Conservation (phyloP, 1,139 yeast genomes). For the Geotrichum citri-aurantii region DNA sequence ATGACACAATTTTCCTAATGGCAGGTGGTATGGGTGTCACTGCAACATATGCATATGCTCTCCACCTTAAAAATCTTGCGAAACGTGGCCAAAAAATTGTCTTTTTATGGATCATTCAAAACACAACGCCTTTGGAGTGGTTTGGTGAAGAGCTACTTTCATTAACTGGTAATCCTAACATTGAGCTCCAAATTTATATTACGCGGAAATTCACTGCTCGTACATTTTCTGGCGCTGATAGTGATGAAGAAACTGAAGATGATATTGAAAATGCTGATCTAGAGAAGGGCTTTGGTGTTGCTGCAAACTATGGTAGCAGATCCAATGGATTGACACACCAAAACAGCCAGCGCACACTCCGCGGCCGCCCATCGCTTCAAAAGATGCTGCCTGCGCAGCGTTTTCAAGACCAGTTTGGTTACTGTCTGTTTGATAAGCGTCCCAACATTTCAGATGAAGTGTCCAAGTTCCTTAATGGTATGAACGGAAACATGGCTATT, state of each 20-base stretch:
- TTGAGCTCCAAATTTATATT: conserved; percentile 21
- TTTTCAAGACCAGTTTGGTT: conserved; percentile 7
- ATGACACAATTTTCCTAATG: conserved; percentile 46
- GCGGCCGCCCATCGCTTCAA: neutral
- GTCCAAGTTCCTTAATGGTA: conserved; percentile 9
- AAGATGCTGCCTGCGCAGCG: conserved; percentile 14
- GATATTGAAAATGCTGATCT: neutral
- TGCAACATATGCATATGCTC: conserved; percentile 36
- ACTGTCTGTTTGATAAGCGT: conserved; percentile 12
- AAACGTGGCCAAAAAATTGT: conserved; percentile 34
- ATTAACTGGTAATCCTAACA: conserved; percentile 8
- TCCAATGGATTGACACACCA: neutral
- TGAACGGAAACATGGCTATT: conserved; percentile 21
- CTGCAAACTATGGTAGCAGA: neutral
- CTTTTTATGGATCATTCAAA: conserved; percentile 50
- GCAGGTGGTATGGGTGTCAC: conserved; percentile 72
- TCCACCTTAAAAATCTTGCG: conserved; percentile 13
- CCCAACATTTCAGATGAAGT: conserved; percentile 16
- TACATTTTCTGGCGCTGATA: conserved; percentile 4
- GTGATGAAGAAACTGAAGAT: conserved; percentile 6
- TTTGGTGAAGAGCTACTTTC: conserved; percentile 33
- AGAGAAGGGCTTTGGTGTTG: neutral
- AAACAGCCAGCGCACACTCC: neutral
- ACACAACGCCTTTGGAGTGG: conserved; percentile 44
- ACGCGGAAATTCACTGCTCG: conserved; percentile 15